phyloP scores from a whole-genome alignment of 345 rosid genomes.

The Carallia brachiata region DNA sequence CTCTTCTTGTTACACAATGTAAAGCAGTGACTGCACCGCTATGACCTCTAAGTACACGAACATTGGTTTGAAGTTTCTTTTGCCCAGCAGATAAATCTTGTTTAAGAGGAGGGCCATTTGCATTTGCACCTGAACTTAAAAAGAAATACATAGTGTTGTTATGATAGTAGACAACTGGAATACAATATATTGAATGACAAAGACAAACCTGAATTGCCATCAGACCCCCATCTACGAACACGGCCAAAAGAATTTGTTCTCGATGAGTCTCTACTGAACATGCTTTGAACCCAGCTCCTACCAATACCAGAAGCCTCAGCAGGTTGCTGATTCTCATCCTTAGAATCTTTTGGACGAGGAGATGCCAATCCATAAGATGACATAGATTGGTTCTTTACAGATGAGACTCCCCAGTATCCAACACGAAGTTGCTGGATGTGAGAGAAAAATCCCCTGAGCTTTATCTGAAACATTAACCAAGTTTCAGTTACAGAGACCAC shows the following conservation, averaged over 20 bases:
- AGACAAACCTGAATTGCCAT: conserved; percentile 59
- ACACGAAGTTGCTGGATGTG: conserved; percentile 91
- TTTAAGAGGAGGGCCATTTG: conserved; percentile 47
- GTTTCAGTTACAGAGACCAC: not conserved
- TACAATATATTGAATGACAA: not conserved
- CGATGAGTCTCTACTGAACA: conserved; percentile 93
- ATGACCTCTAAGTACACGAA: conserved; percentile 89
- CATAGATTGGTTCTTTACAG: conserved; percentile 55
- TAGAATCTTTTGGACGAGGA: conserved; percentile 73
- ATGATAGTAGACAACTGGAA: not conserved
- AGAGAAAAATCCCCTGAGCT: conserved; percentile 90
- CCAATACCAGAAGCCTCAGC: conserved; percentile 90
- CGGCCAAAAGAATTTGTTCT: conserved; percentile 71
- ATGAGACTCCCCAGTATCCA: conserved; percentile 90
- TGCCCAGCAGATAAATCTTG: conserved; percentile 72
- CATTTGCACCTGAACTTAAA: conserved; percentile 29
- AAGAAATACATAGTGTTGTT: conserved; percentile 7
- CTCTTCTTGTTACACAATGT: conserved; percentile 95
- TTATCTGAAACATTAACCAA: conserved; percentile 52
- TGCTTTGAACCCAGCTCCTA: conserved; percentile 99
- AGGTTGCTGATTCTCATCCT: conserved; percentile 78
- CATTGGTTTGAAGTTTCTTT: conserved; percentile 89
- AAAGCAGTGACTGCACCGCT: conserved; percentile 90
- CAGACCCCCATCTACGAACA: conserved; percentile 80
- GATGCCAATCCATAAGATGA: conserved; percentile 74